These are phyloP conservation scores for Gracilaria domingensis DNA, from an alignment of 23 red algal species.

Conservation along the genomic window DNA sequence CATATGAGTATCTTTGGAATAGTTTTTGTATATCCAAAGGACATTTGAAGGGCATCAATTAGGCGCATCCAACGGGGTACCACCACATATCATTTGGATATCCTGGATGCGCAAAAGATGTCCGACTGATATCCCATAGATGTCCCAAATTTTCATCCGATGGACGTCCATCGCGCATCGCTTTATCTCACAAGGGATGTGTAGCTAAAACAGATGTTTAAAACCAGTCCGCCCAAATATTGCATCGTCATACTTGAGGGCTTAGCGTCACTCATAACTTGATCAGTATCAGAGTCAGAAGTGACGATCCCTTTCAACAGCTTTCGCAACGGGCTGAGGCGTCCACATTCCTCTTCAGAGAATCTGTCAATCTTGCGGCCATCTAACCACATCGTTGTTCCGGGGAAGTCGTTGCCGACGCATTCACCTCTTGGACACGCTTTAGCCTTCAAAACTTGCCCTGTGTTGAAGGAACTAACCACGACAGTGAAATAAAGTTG, in stretches of 20 bases:
- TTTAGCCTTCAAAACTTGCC: conserved; percentile 47
- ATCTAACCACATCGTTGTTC: conserved; percentile 65
- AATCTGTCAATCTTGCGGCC: conserved; percentile 59
- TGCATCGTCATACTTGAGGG: conserved; percentile 10
- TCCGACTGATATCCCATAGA: too few relatives aligned
- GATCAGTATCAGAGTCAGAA: background rate
- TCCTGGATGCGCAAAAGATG: too few relatives aligned
- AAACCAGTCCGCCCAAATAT: conserved; percentile 52
- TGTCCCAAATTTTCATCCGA: too few relatives aligned
- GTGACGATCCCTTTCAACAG: conserved; percentile 41
- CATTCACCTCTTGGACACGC: conserved; percentile 61
- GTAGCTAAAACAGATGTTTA: conserved; percentile 97
- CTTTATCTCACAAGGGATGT: too few relatives aligned
- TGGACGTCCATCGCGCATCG: too few relatives aligned
- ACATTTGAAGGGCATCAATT: too few relatives aligned
- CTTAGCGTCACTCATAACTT: background rate
- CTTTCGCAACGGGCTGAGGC: conserved; percentile 48
- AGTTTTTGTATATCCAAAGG: too few relatives aligned
- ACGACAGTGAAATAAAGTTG: conserved; percentile 72
- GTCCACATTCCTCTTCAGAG: conserved; percentile 34
- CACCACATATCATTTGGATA: too few relatives aligned
- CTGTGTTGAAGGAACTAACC: conserved; percentile 52
- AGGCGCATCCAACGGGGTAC: too few relatives aligned
- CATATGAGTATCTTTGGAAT: too few relatives aligned
- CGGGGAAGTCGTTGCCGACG: conserved; percentile 53